Base-by-base conservation (phyloP, 164 flowering plant species). In the Euptelea pleiosperma region DNA sequence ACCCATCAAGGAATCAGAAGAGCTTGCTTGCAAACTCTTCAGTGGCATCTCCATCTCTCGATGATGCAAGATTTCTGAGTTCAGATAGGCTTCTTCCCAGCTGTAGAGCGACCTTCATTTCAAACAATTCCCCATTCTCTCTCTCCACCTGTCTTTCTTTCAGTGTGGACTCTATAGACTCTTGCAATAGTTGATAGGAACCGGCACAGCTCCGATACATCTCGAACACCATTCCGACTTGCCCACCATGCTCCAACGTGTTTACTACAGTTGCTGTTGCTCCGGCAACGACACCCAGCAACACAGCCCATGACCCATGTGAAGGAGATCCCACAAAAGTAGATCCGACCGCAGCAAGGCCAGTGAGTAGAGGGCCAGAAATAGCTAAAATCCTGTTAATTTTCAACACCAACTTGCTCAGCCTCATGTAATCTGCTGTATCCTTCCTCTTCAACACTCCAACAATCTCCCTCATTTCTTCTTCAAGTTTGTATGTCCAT, bases 211-310 rank as follows among this genome's bases (percentile, higher is more conserved):
- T 76, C 40, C 78, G 46, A 24, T 76, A 79, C 80, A 76, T 71
- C 70, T 79, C 82, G 29, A 70, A 56, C 57, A 78, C 72, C 82
- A 78, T 81, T 1, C 83, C 86, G 0, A 81, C 71, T 62, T 82
- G 80, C 28, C 85, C 82, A 3, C 83, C 85, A 52, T 78, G 87
- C 64, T 78, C 79, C 21, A 78, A 2, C 1, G 73, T 63, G 65
- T 76, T 82, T 8, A 82, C 80, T 3, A 75, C 61, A 15, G 62
- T 60, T 0, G 82, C 83, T 62, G 81, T 40, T 0, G 84, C 71
- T 0, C 91, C 89, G 0, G 65, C 70, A 0, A 53, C 41, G 1
- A 73, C 68, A 0, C 70, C 85, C 1, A 71, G 51, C 33, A 70
- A n/a, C 3, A 42, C 70, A 5, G 68, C 63, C 65, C 67, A 61